Evolutionary conservation across 73 alveolate species (phyloP), one percentile per base, ranked within the genome.

Genomic region (Uronychia setigera): DNA sequence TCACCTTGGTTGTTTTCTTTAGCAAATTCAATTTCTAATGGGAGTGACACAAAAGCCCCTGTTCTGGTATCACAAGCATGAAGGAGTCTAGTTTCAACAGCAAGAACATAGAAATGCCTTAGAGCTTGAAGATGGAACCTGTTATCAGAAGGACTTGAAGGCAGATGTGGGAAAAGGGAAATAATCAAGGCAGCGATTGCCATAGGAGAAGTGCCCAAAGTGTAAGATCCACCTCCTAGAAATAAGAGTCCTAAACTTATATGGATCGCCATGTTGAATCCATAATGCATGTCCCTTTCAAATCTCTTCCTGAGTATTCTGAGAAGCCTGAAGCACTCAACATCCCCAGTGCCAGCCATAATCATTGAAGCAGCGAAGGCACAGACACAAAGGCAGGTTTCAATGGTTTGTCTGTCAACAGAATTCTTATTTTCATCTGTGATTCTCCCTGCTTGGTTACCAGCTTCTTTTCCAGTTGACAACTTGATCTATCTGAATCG

Each of bases 311-410:
- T 92, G 29, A 98, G 83, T 13, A 92, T 80, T 93, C 97, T 98
- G 34, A 97, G 90, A 13, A 93, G 89, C 84, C 94, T 84, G 76
- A 98, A 93, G 76, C 98, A 93, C 60, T 97, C 98, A 27, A 91
- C 85, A 85, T 98, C 99, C 29, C 99, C 99, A 79, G 99, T 96
- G 14, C 99, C 99, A 0, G 99, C 98, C 99, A 96, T 98, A 0
- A 98, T 91, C 87, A 98, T 81, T n/a, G 98, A 75, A 84, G 96
- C 76, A 0, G 99, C 98, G 85, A 90, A 95, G 26, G 98, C 95
- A 58, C 98, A 95, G 32, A 95, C 96, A 77, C 99, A 97, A 27
- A 97, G 85, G 87, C 98, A 94, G 31, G 98, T 97, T 80, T 96
- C 98, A 74, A 94, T 83, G 32, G 99, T 96, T 76, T 90, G 90